Evolutionary conservation across 2,329 filamentous ascomycete genomes (phyloP).

Genomic region (Lasiodiplodia citricola): DNA sequence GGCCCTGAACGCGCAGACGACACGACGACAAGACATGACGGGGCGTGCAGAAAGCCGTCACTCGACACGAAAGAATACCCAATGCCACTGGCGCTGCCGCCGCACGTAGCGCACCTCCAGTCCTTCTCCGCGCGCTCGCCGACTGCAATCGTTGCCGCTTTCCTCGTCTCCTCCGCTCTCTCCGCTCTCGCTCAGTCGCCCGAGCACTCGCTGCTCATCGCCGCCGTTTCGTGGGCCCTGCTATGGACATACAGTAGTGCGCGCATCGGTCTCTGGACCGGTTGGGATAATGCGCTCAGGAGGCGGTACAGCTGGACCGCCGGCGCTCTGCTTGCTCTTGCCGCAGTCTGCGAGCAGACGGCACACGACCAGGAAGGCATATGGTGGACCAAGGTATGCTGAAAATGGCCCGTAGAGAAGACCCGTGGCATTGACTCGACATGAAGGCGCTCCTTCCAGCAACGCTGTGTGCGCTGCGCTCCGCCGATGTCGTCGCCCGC

Average conservation of each 20-base stretch:
- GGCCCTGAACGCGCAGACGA: constrained; percentile 16
- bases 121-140: constrained; percentile 25
- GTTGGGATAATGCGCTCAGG: constrained; percentile 34
- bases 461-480: constrained; percentile 39
- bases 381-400: constrained; percentile 52
- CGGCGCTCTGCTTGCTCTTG: constrained; percentile 49
- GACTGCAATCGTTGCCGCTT: constrained; percentile 8
- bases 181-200: constrained; percentile 14
- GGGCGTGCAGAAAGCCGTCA: constrained; percentile 25
- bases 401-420: background rate
- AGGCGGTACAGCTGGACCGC: constrained; percentile 45
- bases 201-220: constrained; percentile 49
- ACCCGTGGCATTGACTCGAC: constrained; percentile 18
- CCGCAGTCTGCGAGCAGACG: constrained; percentile 50
- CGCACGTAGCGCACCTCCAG: constrained; percentile 26
- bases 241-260: constrained; percentile 45
- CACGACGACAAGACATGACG: constrained; percentile 27
- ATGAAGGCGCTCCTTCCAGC: constrained; percentile 43
- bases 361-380: constrained; percentile 50
- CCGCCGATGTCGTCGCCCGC: constrained; percentile 30
- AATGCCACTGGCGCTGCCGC: constrained; percentile 28
- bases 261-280: constrained; percentile 40
- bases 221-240: constrained; percentile 49
- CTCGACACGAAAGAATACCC: constrained; percentile 21
- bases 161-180: constrained; percentile 21